A percentile compares a stretch with the other conserved stretches of the same genome.
Evolutionary conservation across 148 eudicot species (phyloP).

Genomic region (Vaccinium macrocarpon): DNA sequence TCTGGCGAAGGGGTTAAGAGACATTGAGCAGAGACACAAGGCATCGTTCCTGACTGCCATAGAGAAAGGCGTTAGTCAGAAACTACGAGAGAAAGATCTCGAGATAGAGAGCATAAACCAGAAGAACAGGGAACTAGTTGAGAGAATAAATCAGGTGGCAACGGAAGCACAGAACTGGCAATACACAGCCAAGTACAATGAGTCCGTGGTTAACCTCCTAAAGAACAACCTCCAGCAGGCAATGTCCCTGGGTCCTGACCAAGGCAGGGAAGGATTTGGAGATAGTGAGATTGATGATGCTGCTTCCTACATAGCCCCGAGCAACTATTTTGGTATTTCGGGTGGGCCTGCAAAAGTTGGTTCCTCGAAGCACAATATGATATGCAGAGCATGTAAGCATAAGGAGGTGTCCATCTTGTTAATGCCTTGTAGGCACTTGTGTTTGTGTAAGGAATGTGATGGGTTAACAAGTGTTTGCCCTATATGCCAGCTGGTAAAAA

Average conservation of each 20-base stretch:
- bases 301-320: constrained; percentile 61
- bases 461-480: constrained; percentile 22
- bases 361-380: constrained; percentile 31
- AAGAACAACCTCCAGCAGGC: constrained; percentile 76
- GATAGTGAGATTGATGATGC: constrained; percentile 80
- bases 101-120: constrained; percentile 73
- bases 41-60: constrained; percentile 58
- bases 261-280: constrained; percentile 77
- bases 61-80: constrained; percentile 62
- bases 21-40: constrained; percentile 69
- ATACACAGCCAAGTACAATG: constrained; percentile 78
- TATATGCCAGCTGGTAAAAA: constrained; percentile 17
- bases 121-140: constrained; percentile 69
- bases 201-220: constrained; percentile 63
- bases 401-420: constrained; percentile 23
- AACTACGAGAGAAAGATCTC: constrained; percentile 62
- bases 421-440: constrained; percentile 27
- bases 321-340: constrained; percentile 34
- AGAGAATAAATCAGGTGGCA: constrained; percentile 71
- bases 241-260: constrained; percentile 55
- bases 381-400: constrained; percentile 20
- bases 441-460: constrained; percentile 22
- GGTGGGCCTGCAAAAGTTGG: constrained; percentile 36
- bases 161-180: constrained; percentile 82
- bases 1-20: constrained; percentile 64